Evolutionary conservation across 306 rosid genomes (phyloP), one percentile per base, ranked within the genome.

Genomic region (Corylus avellana): DNA sequence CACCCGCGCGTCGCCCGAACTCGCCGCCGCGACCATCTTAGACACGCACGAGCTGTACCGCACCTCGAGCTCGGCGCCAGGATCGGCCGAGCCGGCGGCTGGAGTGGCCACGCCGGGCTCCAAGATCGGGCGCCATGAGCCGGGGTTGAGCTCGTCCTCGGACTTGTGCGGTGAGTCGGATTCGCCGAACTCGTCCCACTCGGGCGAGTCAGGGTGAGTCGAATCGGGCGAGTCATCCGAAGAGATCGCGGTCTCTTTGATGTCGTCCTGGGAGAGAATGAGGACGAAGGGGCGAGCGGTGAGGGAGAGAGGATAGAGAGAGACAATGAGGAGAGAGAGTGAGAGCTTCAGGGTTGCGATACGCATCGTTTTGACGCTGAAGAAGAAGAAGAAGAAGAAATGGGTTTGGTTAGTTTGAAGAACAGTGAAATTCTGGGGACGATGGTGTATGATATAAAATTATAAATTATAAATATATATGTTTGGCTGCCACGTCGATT

Each of bases 121-220:
- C 78, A 95, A 93, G 74, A 95, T 84, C 27, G 91, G 93, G 75
- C 98, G 92, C 99, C 99, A 95, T 22, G 98, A 88, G 3, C 96
- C 98, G 7, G 97, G 98, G 80, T 95, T 97, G 35, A 93, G 97
- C 80, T 91, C 96, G 39, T 86, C 91, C 12, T 88, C 97, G 20
- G 99, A 88, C 74, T 87, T 89, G 71, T 84, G 84, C 7, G 72
- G 72, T 2, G 82, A 53, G 70, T 86, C 94, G 9, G 96, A 86
- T 55, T 90, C 96, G 25, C 94, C 93, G 77, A 95, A 90, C 75
- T 93, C 99, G 69, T 95, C 99, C 99, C 97, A 95, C 74, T 95
- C 98, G 56, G 87, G 59, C 71, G 91, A 83, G 46, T 93, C 97
- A 58, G 75, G 70, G 67, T 71, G 79, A 55, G 86, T n/a, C 4